Evolutionary conservation across 371 early-diverging fungal species (phyloP), one percentile per base, ranked within the genome.

Genomic region (Syncephalastrum sp.): DNA sequence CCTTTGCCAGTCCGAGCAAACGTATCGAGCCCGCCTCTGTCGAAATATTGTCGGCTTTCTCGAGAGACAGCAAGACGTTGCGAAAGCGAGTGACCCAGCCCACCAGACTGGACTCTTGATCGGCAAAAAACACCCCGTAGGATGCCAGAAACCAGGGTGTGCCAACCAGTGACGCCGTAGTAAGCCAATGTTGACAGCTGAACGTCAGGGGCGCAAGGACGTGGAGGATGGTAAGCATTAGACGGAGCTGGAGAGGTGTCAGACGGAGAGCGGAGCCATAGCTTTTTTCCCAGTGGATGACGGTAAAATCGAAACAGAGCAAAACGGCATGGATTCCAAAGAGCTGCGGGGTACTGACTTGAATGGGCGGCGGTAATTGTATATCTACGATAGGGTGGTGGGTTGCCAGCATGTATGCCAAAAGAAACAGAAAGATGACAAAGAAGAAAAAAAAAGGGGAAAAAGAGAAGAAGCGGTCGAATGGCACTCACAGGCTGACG

Each of bases 71-170:
- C 38, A 33, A 10, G 12, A 10, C 38, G 7, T 1, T 33, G 12
- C 38, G 8, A 5, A 33, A 10, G 7, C 7, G 38, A 33, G 12
- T 12, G 38, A 10, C 38, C 38, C 38, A 33, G 12, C 12, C 38
- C 38, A 12, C 38, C 38, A 33, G 12, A 6, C 42, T 51, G 16
- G 60, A 42, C 2, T 63, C 15, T 10, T 64, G 45, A 5, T 51
- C 29, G 5, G 68, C 66, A 48, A 64, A 49, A 19, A 51, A 33
- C 0, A 65, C 63, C 12, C 63, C 33, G 42, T 64, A 57, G 15
- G 62, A 47, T 16, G 63, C 64, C 4, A 65, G 7, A 42, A 64
- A 61, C 66, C 67, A 66, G 0, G 74, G 71, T 0, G 49, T 42
- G 3, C 55, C 68, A 5, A 59, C 48, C 23, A 60, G 55, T 3